These are phyloP conservation scores for Penicillium hesseltinei DNA, from an alignment of 2,329 filamentous ascomycete genomes.

Conservation along the genomic window DNA sequence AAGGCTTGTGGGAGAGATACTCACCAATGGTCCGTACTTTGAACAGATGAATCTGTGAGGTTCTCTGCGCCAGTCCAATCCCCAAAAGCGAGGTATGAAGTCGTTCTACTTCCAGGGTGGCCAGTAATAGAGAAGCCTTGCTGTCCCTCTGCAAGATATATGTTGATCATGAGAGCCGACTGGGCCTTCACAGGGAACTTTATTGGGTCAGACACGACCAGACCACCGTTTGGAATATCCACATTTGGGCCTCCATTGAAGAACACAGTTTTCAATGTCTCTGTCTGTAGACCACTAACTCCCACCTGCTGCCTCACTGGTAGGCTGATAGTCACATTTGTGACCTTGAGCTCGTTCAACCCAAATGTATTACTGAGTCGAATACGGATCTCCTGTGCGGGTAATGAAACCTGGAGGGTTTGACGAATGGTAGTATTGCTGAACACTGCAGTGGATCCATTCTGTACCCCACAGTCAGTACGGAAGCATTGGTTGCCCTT, in stretches of 20 bases:
- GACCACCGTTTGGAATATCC: conserved; percentile 55
- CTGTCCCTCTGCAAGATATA: conserved; percentile 60
- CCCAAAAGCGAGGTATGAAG: conserved; percentile 58
- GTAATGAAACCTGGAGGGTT: conserved; percentile 60
- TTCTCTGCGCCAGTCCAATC: conserved; percentile 54
- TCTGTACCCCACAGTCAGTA: conserved; percentile 38
- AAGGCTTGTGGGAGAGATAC: neutral
- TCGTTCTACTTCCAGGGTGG: conserved; percentile 65
- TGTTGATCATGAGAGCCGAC: conserved; percentile 56
- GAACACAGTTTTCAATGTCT: conserved; percentile 54
- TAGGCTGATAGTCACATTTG: conserved; percentile 57
- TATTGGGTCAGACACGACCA: conserved; percentile 62
- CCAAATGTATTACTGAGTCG: conserved; percentile 67
- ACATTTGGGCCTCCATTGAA: conserved; percentile 56
- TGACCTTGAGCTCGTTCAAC: conserved; percentile 58
- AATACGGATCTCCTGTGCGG: conserved; percentile 57
- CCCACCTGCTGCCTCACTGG: conserved; percentile 47
- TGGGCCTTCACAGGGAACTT: conserved; percentile 53
- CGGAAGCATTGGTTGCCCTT: neutral
- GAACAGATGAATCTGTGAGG: conserved; percentile 41
- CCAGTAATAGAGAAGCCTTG: conserved; percentile 57
- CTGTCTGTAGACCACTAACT: conserved; percentile 51
- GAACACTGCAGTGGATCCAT: conserved; percentile 55
- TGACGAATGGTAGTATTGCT: conserved; percentile 64
- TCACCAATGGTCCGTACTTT: conserved; percentile 46